These are phyloP conservation scores for Lipomyces starkeyi DNA, from an alignment of 805 yeast genomes.

Conservation along the genomic window DNA sequence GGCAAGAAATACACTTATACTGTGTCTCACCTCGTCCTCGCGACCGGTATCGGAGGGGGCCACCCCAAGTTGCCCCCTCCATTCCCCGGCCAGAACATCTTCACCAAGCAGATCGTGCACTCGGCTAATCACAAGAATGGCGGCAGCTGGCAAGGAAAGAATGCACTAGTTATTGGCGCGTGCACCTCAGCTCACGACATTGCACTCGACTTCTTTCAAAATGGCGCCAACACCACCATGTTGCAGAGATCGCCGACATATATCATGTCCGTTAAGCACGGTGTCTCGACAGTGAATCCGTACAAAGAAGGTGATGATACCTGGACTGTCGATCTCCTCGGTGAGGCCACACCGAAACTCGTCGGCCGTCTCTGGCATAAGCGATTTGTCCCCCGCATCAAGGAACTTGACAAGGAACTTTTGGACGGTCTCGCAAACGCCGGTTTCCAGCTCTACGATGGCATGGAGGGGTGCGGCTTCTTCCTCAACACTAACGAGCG, in stretches of 20 bases:
- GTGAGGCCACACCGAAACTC: constrained; percentile 48
- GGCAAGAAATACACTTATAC: constrained; percentile 32
- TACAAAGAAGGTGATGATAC: constrained; percentile 46
- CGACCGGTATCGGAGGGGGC: constrained; percentile 56
- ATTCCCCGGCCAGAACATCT: constrained; percentile 49
- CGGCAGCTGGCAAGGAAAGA: constrained; percentile 51
- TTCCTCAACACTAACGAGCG: constrained; percentile 51
- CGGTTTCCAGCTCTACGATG: constrained; percentile 53
- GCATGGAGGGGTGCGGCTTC: constrained; percentile 54
- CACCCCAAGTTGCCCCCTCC: constrained; percentile 52
- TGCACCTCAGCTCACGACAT: constrained; percentile 57
- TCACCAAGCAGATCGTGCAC: constrained; percentile 52
- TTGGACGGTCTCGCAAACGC: constrained; percentile 46
- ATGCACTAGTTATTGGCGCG: constrained; percentile 54
- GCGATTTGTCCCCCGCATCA: constrained; percentile 44
- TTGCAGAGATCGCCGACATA: constrained; percentile 55
- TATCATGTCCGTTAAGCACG: constrained; percentile 50
- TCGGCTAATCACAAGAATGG: constrained; percentile 54
- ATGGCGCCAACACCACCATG: constrained; percentile 54
- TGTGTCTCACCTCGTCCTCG: constrained; percentile 50
- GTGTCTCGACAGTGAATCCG: constrained; percentile 41
- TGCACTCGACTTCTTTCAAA: constrained; percentile 54
- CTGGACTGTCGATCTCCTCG: constrained; percentile 51
- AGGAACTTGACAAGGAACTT: constrained; percentile 45
- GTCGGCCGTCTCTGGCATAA: constrained; percentile 49